These are phyloP conservation scores for Scolecobasidium constrictum DNA, from an alignment of 2,329 filamentous ascomycete genomes.

Conservation along the genomic window DNA sequence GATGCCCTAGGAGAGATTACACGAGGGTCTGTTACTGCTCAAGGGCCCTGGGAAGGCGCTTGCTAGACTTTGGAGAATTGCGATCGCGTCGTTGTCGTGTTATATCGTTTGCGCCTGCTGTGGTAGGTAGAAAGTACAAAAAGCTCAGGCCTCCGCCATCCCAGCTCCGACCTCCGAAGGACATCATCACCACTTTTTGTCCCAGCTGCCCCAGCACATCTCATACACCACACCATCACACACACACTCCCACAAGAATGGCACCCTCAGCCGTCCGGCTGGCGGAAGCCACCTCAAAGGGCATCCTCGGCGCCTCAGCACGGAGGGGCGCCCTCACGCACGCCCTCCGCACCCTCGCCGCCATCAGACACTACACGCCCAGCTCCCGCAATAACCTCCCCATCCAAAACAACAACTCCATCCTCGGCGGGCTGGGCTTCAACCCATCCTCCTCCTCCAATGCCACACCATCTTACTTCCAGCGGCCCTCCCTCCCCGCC, in stretches of 20 bases:
- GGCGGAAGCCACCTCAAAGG: background rate
- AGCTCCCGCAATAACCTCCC: background rate
- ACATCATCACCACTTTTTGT: background rate
- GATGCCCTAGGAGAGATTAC: background rate
- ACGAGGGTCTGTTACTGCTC: background rate
- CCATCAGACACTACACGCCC: background rate
- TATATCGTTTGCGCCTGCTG: too few relatives aligned
- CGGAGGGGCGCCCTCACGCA: background rate
- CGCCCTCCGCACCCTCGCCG: background rate
- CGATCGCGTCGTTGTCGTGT: too few relatives aligned
- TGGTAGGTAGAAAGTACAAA: background rate
- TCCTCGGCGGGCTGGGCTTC: background rate
- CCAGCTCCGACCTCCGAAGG: background rate
- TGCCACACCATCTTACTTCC: slow-evolving; percentile 21
- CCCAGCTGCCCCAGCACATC: too few relatives aligned
- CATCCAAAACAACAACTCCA: background rate
- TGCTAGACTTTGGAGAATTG: too few relatives aligned
- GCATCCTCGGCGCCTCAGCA: background rate
- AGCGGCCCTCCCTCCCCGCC: slow-evolving; percentile 56
- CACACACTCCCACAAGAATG: background rate
- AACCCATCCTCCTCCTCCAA: background rate
- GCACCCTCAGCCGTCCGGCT: background rate
- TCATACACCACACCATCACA: too few relatives aligned
- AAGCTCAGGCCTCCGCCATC: background rate
- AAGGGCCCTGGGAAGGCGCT: too few relatives aligned